Percentiles rank a stretch among this genome's conserved stretches.
Conservation (phyloP, 768 basidiomycete genomes). For the Leccinum boreale region DNA sequence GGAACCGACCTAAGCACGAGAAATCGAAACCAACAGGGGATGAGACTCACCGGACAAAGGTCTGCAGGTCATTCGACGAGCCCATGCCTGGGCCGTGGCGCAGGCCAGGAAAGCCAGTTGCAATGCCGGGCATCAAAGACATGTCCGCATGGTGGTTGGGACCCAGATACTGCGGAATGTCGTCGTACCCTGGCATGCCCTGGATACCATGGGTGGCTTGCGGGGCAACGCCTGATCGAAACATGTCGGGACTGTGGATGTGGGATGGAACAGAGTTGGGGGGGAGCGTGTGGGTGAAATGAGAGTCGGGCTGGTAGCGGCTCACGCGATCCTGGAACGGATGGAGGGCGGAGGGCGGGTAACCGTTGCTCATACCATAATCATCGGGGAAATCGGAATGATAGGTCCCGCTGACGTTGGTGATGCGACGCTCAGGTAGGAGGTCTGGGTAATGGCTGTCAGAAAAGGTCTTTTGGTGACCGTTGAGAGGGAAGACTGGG, state of each 20-base stretch:
- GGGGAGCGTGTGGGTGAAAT: conserved; percentile 46
- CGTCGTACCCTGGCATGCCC: conserved; percentile 51
- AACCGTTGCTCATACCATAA: conserved; percentile 49
- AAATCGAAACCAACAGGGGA: conserved; percentile 17
- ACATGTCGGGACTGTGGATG: conserved; percentile 52
- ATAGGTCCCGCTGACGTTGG: conserved; percentile 45
- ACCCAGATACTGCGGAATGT: conserved; percentile 55
- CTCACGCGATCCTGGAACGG: conserved; percentile 57
- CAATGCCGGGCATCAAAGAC: conserved; percentile 58
- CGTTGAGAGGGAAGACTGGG: conserved; percentile 44
- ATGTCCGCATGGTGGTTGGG: conserved; percentile 53
- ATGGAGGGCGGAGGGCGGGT: conserved; percentile 49
- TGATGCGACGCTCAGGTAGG: conserved; percentile 56
- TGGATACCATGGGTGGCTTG: conserved; percentile 66
- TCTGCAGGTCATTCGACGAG: conserved; percentile 68
- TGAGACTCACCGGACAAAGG: conserved; percentile 66
- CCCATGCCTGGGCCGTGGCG: conserved; percentile 58
- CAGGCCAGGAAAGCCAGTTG: conserved; percentile 61
- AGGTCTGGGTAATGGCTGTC: conserved; percentile 55
- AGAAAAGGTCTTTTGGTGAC: conserved; percentile 54
- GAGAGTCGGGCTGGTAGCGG: conserved; percentile 53
- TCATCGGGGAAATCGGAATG: conserved; percentile 64
- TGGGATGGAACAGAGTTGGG: conserved; percentile 45
- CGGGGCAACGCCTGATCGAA: conserved; percentile 63
- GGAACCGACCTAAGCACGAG: conserved; percentile 11